Evolutionary conservation across 768 basidiomycete genomes (phyloP).

Genomic region (Neoboletus brunneissimus): DNA sequence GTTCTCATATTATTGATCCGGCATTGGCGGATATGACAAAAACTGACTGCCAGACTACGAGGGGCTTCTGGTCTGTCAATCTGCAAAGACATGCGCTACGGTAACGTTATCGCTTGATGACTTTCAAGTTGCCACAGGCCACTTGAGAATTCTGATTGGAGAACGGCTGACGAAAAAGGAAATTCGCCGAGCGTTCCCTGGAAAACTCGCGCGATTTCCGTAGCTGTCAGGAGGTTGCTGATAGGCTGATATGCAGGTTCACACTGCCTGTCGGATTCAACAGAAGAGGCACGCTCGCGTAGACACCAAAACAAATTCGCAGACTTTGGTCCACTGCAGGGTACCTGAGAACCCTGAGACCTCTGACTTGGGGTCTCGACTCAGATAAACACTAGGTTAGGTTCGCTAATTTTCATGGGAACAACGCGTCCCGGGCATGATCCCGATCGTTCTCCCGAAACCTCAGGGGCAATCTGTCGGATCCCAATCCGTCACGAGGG

Average conservation of each 20-base stretch:
- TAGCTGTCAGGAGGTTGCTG: neutral
- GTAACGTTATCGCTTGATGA: neutral
- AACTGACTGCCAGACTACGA: neutral
- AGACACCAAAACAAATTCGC: neutral
- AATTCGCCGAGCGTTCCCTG: neutral
- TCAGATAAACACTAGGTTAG: slow-evolving; percentile 16
- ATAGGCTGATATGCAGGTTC: neutral
- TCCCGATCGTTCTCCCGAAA: neutral
- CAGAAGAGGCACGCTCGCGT: neutral
- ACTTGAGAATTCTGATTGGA: neutral
- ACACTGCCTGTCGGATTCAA: neutral
- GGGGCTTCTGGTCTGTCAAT: neutral
- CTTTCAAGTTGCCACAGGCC: neutral
- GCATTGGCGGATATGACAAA: slow-evolving; percentile 1
- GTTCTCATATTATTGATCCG: neutral
- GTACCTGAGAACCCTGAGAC: neutral
- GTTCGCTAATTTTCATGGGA: slow-evolving; percentile 9
- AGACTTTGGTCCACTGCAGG: neutral
- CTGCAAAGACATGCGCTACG: no score
- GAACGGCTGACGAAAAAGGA: neutral
- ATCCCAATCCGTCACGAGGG: slow-evolving; percentile 6
- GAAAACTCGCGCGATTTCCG: neutral
- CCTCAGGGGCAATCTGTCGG: slow-evolving; percentile 10
- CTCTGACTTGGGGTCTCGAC: neutral
- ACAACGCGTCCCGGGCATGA: slow-evolving; percentile 1